These are phyloP conservation scores for Arctium lappa DNA, from an alignment of 129 eudicot species.

Conservation along the genomic window DNA sequence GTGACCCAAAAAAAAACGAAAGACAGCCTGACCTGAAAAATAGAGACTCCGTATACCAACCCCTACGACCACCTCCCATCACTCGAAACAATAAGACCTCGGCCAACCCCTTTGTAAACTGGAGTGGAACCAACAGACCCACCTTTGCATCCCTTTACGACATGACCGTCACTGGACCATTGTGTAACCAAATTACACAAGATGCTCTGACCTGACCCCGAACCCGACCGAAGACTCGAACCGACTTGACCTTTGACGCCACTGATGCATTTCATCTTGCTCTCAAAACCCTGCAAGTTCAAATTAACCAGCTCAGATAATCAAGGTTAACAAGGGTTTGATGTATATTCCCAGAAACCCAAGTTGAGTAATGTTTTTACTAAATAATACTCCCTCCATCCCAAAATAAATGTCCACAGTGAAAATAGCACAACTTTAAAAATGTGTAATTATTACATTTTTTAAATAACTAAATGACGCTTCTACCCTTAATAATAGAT, in stretches of 20 bases:
- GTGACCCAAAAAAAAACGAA: background rate
- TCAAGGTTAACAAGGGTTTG: background rate
- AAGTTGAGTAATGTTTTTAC: background rate
- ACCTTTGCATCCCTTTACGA: conserved; percentile 22
- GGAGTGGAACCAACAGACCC: conserved; percentile 17
- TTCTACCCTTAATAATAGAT: too few species aligned
- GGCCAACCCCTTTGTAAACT: conserved; percentile 25
- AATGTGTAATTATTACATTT: too few species aligned
- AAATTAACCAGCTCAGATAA: conserved; percentile 5
- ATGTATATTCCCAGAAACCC: background rate
- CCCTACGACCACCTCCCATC: conserved; percentile 1
- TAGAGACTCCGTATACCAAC: conserved; percentile 4
- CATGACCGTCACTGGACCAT: conserved; percentile 28
- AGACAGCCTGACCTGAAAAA: background rate
- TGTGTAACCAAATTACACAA: conserved; percentile 30
- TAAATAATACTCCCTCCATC: too few species aligned
- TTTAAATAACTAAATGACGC: too few species aligned
- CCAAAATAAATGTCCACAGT: too few species aligned
- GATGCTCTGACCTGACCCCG: conserved; percentile 44
- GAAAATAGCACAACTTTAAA: too few species aligned
- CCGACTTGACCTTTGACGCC: conserved; percentile 43
- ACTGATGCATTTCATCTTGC: conserved; percentile 11
- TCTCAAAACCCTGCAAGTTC: conserved; percentile 23
- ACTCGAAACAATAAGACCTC: conserved; percentile 19
- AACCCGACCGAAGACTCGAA: conserved; percentile 40